Base-by-base conservation (phyloP, 2,329 filamentous ascomycete genomes). In the Diaporthe vexans region DNA sequence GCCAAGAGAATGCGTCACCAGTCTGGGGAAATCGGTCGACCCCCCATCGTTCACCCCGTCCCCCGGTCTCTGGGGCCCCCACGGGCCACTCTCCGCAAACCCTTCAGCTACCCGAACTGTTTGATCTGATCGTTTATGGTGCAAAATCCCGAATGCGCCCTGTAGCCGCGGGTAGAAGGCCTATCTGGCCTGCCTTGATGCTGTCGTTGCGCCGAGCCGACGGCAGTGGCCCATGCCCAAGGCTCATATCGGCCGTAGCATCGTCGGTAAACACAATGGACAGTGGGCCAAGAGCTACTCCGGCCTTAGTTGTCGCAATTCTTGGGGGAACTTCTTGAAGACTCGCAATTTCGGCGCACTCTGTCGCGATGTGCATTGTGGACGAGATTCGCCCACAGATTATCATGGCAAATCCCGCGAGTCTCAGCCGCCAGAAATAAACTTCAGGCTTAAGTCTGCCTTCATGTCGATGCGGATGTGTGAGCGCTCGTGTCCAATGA, bases 11-110 rank as follows among this genome's bases (percentile, higher is more conserved):
- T 73, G 71, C 67, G 74, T 75, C 74, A 73, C 74, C 71, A 73
- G 69, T 75, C 74, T 71, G 74, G 74, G 74, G 74, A 67, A 73
- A 71, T 73, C 74, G 65, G 67, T 54, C 29, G 46, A 37, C 43
- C 33, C 67, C 37, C 33, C 46, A 40, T 17, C 46, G 61, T 61
- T 70, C 59, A 73, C 65, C 71, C 71, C 74, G 52, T 75, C 51
- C 65, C 65, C 71, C 74, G 56, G 71, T 48, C 37, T 68, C 46
- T 73, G 73, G 70, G 51, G 56, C 61, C 61, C 73, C 73, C 73
- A 73, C 73, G 63, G 70, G 46, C 70, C 70, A 72, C 70, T 43
- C 63, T 69, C 54, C 73, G 33, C 54, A 63, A 69, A 69, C 58
- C 54, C 63, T 73, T 70, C 73, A 75, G 70, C 63, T 58, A 61